Evolutionary conservation across 371 early-diverging fungal species (phyloP).

Genomic region (Mucor plumbeus): DNA sequence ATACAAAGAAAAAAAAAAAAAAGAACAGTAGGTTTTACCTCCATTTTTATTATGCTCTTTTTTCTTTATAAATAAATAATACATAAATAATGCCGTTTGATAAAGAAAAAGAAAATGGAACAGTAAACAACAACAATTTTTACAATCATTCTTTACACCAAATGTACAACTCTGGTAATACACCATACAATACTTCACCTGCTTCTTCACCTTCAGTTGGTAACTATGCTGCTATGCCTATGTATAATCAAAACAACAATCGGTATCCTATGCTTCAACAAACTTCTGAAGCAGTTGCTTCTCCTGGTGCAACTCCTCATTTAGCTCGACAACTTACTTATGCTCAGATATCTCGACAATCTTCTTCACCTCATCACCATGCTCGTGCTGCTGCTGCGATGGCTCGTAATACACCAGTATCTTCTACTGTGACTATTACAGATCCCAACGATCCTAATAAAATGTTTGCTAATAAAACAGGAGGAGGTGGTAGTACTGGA

Average conservation of each 20-base stretch:
- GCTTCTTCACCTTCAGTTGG: conserved; percentile 29
- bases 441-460: conserved; percentile 69
- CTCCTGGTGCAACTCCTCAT: conserved; percentile 38
- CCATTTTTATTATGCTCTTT: not conserved
- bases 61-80: not conserved
- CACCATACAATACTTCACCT: conserved; percentile 19
- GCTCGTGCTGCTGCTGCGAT: conserved; percentile 82
- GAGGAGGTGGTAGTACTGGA: conserved; percentile 6
- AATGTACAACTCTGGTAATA: conserved; percentile 8
- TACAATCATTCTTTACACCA: conserved; percentile 23
- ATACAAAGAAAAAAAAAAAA: not conserved
- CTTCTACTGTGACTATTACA: conserved; percentile 65
- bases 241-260: conserved; percentile 12
- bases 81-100: conserved; percentile 22
- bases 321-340: conserved; percentile 77
- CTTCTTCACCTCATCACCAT: conserved; percentile 87
- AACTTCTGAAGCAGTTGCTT: not conserved
- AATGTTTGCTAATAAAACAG: conserved; percentile 20
- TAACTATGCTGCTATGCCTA: conserved; percentile 13
- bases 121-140: conserved; percentile 19
- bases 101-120: conserved; percentile 31
- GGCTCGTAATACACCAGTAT: conserved; percentile 51
- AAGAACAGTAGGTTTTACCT: conserved; percentile 1
- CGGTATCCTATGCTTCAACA: conserved; percentile 10
- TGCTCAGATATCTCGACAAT: conserved; percentile 76